Base-by-base conservation (phyloP, 352 stramenopile genomes). In the Globisporangium rhizosaccharum region DNA sequence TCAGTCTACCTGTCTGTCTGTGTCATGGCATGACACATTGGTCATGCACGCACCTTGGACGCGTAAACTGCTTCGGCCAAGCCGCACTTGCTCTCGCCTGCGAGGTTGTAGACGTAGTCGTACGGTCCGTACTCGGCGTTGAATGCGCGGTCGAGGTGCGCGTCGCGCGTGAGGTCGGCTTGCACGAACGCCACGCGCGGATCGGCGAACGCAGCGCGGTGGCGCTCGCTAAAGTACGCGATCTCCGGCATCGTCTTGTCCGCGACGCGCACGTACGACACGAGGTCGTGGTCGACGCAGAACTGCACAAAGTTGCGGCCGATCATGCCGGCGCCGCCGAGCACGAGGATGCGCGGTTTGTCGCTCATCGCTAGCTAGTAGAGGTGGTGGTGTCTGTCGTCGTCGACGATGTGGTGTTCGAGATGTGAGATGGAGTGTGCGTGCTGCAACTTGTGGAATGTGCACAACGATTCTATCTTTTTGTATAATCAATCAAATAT, bases 181-280 rank as follows among this genome's bases (percentile, higher is more conserved):
- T 95, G 86, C 11, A 92, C 79, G 49, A 90, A 95, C 37, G 75
- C 76, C 44, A 95, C 86, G 28, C 82, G 77, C 20, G 67, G 51
- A 54, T 91, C 79, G 2, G 68, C 69, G 49, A 95, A 94, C 17
- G 82, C 82, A 14, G 75, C 66, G 56, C 87, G 88, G 72, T 92
- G 77, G 46, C 58, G 55, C 17, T 72, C 57, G 44, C 76, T 87
- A 56, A 94, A 92, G 72, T 95, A 95, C 37, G 86, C 87, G 67
- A 93, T 95, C 68, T 89, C 84, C 45, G 82, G 80, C 77, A 92
- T 88, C 20, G 84, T 88, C 69, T 95, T 95, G 72, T 95, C 86
- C 37, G 81, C 82, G 55, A 95, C 82, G 48, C 84, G 82, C 56
- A 95, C 85, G 59, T 68, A 67, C 11, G 75, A 73, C 52, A 71